Percentiles rank a stretch among this genome's conserved stretches.
Conservation (phyloP, 2,329 filamentous ascomycete genomes). For the Alternaria rosae region DNA sequence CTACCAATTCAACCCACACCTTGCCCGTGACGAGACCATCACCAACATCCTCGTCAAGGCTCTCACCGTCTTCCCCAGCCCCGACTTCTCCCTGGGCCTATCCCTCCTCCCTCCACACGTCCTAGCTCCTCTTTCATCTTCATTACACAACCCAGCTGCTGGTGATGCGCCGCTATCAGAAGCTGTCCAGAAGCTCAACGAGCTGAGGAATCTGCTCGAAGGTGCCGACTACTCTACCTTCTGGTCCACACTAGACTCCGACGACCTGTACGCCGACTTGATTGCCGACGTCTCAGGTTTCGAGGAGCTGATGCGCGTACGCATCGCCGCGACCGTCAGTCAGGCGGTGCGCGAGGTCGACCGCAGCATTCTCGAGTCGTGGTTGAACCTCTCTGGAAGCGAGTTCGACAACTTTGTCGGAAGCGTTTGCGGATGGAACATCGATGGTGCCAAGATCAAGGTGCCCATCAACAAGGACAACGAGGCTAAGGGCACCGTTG, state of each 20-base stretch:
- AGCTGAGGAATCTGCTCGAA: constrained; percentile 86
- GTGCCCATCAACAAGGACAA: constrained; percentile 88
- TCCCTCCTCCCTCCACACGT: constrained; percentile 90
- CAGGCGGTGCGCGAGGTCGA: constrained; percentile 82
- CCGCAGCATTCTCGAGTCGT: constrained; percentile 56
- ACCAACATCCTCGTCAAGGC: constrained; percentile 99
- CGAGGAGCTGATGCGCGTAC: constrained; percentile 89
- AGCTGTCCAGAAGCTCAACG: constrained; percentile 85
- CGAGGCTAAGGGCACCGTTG: constrained; percentile 93
- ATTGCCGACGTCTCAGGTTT: constrained; percentile 94
- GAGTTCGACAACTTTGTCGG: constrained; percentile 60
- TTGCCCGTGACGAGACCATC: constrained; percentile 93
- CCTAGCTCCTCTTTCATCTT: constrained; percentile 66
- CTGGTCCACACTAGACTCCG: constrained; percentile 90
- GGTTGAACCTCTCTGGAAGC: constrained; percentile 56
- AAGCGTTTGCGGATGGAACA: constrained; percentile 77
- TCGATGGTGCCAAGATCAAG: constrained; percentile 72
- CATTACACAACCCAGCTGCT: constrained; percentile 58
- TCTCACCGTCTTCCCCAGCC: constrained; percentile 93
- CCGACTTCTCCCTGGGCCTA: constrained; percentile 92
- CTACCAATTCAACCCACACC: constrained; percentile 99
- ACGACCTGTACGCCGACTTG: constrained; percentile 94
- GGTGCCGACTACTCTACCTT: constrained; percentile 89
- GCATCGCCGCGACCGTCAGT: constrained; percentile 87
- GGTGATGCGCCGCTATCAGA: constrained; percentile 78